Percentiles rank a stretch among this genome's conserved stretches.
Evolutionary conservation across 257 asterid species (phyloP).

Genomic region (Jaltomata sinuosa): DNA sequence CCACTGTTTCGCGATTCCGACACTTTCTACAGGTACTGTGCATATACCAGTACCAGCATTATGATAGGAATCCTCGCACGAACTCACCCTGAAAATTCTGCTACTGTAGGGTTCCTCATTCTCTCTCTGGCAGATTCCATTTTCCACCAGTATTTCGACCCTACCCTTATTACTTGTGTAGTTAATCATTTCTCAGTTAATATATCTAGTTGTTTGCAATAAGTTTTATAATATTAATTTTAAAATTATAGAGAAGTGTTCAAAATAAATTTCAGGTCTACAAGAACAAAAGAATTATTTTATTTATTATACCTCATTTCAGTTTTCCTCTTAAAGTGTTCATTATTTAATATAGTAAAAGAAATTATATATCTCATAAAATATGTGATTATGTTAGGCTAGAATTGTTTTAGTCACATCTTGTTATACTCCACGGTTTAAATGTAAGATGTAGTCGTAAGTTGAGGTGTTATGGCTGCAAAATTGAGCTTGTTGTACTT

Average conservation of each 20-base stretch:
- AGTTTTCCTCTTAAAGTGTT: neutral
- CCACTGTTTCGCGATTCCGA: neutral
- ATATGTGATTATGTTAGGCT: neutral
- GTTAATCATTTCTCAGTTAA: neutral
- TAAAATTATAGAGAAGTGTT: neutral
- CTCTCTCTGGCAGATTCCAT: too few relatives aligned
- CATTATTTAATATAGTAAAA: neutral
- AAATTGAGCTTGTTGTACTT: too few relatives aligned
- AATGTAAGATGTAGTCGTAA: too few relatives aligned
- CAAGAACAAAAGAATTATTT: neutral
- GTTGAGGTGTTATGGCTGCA: too few relatives aligned
- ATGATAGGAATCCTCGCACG: too few relatives aligned
- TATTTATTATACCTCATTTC: neutral
- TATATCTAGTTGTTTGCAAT: neutral
- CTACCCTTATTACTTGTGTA: neutral
- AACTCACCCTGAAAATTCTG: too few relatives aligned
- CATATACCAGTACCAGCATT: neutral
- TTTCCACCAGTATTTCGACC: too few relatives aligned
- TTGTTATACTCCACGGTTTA: too few relatives aligned
- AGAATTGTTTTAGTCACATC: neutral
- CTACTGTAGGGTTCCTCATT: too few relatives aligned
- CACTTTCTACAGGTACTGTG: neutral
- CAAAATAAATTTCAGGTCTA: neutral
- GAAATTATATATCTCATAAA: neutral
- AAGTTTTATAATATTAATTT: too few relatives aligned